Evolutionary conservation across 352 stramenopile genomes (phyloP).

Genomic region (Pythium folliculosum): DNA sequence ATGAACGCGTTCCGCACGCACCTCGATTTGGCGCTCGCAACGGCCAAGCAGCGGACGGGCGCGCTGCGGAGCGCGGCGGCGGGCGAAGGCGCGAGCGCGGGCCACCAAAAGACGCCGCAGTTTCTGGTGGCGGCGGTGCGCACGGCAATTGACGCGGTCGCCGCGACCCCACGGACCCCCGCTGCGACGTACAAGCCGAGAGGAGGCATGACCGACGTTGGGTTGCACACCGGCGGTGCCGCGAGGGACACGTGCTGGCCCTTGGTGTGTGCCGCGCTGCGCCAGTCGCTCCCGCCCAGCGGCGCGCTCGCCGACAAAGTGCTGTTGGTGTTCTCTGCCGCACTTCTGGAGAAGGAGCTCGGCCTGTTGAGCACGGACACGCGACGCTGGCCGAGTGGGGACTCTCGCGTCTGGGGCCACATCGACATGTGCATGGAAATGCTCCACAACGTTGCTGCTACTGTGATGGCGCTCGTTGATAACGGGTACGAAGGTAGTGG

Average conservation of each 20-base stretch:
- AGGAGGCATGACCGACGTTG: slow-evolving; percentile 53
- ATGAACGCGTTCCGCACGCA: slow-evolving; percentile 4
- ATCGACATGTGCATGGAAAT: slow-evolving; percentile 14
- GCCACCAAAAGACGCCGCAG: slow-evolving; percentile 55
- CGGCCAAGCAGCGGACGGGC: slow-evolving; percentile 30
- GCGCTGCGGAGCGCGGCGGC: slow-evolving; percentile 35
- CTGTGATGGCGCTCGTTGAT: background rate
- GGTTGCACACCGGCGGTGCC: slow-evolving; percentile 44
- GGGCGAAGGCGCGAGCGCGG: slow-evolving; percentile 8
- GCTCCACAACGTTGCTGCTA: slow-evolving; percentile 1
- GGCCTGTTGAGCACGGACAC: background rate
- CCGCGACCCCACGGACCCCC: too few relatives aligned
- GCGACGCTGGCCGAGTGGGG: background rate
- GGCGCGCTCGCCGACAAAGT: slow-evolving; percentile 41
- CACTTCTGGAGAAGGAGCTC: slow-evolving; percentile 18
- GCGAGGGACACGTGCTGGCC: slow-evolving; percentile 55
- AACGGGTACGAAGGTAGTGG: slow-evolving; percentile 2
- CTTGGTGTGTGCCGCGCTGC: slow-evolving; percentile 41
- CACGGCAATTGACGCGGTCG: slow-evolving; percentile 17
- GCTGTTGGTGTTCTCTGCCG: slow-evolving; percentile 37
- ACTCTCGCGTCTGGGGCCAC: slow-evolving; percentile 1
- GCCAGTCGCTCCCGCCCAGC: slow-evolving; percentile 36
- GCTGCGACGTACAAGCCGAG: slow-evolving; percentile 1
- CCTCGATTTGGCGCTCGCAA: slow-evolving; percentile 26
- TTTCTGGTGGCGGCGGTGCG: slow-evolving; percentile 44